Evolutionary conservation across 306 rosid genomes (phyloP).

Genomic region (Fagus crenata): DNA sequence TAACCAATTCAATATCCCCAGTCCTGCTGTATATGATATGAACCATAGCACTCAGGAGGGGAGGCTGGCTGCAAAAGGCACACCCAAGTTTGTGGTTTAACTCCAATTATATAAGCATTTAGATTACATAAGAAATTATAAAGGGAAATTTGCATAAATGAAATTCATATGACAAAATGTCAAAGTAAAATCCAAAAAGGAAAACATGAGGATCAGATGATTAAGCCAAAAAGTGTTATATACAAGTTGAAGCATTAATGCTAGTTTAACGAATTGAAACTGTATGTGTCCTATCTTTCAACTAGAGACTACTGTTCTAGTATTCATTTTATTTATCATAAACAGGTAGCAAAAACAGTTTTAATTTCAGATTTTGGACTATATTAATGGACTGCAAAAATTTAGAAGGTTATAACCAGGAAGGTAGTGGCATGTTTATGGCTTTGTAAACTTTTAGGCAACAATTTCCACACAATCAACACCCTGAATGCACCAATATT

Average conservation of each 20-base stretch:
- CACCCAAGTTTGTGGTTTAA: slow-evolving; percentile 14
- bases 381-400: neutral
- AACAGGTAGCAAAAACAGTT: neutral
- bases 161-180: slow-evolving; percentile 2
- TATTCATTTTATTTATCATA: neutral
- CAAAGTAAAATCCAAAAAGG: neutral
- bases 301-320: neutral
- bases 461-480: neutral
- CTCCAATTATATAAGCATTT: slow-evolving; percentile 3
- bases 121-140: neutral
- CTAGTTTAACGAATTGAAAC: neutral
- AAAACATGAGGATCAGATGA: neutral
- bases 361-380: neutral
- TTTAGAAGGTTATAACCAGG: neutral
- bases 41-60: slow-evolving; percentile 88
- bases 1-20: slow-evolving; percentile 58
- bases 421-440: neutral
- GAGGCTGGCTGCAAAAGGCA: slow-evolving; percentile 84
- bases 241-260: too few relatives aligned
- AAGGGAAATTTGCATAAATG: neutral
- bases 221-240: neutral
- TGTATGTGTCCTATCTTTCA: neutral
- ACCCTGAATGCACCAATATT: neutral
- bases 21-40: slow-evolving; percentile 63
- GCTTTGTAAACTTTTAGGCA: neutral